Evolutionary conservation across 23 red algal genomes (phyloP).

Genomic region (Gracilaria caudata): DNA sequence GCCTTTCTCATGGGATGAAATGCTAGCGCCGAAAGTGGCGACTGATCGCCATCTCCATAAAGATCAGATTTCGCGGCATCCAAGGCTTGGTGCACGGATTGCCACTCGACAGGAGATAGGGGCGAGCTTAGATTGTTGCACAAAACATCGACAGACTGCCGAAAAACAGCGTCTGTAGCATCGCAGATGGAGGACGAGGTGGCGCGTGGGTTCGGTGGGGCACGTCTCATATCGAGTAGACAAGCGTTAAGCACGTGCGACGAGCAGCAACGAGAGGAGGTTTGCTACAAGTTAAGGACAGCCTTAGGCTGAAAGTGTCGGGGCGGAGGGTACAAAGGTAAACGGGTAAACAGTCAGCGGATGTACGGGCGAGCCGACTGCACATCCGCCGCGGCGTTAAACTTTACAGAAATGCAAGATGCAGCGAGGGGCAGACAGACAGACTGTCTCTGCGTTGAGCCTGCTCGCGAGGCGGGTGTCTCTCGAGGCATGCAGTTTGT

Average conservation of each 20-base stretch:
- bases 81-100: background rate
- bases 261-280: too few relatives aligned
- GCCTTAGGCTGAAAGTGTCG: too few relatives aligned
- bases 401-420: background rate
- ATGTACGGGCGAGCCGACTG: too few relatives aligned
- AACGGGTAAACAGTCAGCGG: too few relatives aligned
- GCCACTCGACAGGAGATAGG: background rate
- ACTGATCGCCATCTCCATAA: constrained; percentile 41
- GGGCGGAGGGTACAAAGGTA: too few relatives aligned
- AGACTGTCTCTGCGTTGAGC: background rate
- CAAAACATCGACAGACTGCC: background rate
- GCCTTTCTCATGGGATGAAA: constrained; percentile 24
- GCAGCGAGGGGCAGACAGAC: background rate
- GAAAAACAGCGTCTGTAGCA: background rate
- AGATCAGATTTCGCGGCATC: background rate
- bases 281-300: too few relatives aligned
- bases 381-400: background rate
- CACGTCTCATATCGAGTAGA: background rate
- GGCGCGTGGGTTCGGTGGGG: background rate
- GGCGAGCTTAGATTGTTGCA: background rate
- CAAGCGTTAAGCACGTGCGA: too few relatives aligned
- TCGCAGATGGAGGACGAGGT: background rate
- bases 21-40: background rate
- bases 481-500: background rate
- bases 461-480: background rate